These are phyloP conservation scores for Pythium dissimile DNA, from an alignment of 352 stramenopile genomes.

Conservation along the genomic window DNA sequence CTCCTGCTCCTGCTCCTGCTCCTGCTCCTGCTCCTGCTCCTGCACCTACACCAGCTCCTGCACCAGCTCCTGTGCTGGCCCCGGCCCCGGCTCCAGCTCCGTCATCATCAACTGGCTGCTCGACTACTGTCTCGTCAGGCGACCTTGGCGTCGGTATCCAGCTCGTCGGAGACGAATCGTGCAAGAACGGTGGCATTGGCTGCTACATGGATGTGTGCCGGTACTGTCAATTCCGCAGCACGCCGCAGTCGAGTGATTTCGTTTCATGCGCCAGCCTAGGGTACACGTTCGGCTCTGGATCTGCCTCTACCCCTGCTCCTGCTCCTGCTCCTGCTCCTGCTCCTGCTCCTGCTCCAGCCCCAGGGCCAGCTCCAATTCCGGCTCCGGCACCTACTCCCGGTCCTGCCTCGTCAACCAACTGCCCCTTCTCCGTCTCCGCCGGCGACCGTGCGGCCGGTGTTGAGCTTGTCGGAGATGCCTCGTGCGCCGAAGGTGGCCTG, in stretches of 20 bases:
- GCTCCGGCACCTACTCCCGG: not conserved
- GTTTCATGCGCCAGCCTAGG: not conserved
- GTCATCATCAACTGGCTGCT: not conserved
- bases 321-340: not conserved
- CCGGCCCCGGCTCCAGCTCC: not conserved
- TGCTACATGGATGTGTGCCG: conserved; percentile 16
- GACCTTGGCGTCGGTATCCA: conserved; percentile 7
- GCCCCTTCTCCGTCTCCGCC: not conserved
- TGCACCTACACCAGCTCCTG: not conserved
- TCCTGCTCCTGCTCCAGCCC: not conserved
- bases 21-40: not conserved
- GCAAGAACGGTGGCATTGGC: conserved; percentile 7
- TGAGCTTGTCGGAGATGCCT: not conserved
- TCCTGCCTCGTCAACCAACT: not conserved
- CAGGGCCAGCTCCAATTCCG: not conserved
- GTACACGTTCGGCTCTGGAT: not conserved
- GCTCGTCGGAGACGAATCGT: conserved; percentile 4
- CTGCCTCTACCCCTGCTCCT: not conserved
- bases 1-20: too few relatives aligned
- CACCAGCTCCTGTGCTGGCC: not conserved
- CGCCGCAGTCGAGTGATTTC: conserved; percentile 2
- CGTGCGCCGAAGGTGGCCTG: conserved; percentile 8
- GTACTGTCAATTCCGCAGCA: conserved; percentile 17
- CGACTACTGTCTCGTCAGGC: not conserved
- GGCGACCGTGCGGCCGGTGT: conserved; percentile 6